Conservation (phyloP, 805 yeast genomes). For the Pichia sporocuriosa region DNA sequence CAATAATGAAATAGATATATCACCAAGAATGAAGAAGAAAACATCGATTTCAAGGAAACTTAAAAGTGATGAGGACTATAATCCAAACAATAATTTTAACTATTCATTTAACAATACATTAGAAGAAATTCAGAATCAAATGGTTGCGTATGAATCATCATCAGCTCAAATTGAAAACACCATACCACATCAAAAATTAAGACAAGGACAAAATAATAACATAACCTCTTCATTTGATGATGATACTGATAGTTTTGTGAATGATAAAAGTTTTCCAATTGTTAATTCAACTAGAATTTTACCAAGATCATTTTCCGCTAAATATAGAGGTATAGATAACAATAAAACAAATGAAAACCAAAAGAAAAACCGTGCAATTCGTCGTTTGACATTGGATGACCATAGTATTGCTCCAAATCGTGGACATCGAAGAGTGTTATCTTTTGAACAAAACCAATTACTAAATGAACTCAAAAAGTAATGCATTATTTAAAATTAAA, state of each 20-base stretch:
- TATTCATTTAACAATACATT: slow-evolving; percentile 28
- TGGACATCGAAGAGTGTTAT: slow-evolving; percentile 31
- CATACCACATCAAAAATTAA: background rate
- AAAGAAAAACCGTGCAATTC: too few relatives aligned
- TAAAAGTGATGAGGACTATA: slow-evolving; percentile 25
- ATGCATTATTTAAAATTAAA: background rate
- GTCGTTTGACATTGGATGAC: background rate
- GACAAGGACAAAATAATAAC: background rate
- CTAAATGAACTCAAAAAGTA: slow-evolving; percentile 36
- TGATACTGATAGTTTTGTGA: too few relatives aligned
- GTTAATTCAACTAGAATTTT: background rate
- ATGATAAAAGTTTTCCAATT: background rate
- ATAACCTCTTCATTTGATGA: background rate
- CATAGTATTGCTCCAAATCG: background rate
- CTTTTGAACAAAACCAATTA: slow-evolving; percentile 48
- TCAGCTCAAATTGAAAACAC: background rate
- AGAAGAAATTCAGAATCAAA: slow-evolving; percentile 29
- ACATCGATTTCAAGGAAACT: background rate
- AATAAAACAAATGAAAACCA: too few relatives aligned
- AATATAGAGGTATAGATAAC: background rate
- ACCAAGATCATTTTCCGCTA: background rate
- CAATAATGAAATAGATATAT: background rate
- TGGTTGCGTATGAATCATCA: slow-evolving; percentile 13
- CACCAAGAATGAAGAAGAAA: background rate
- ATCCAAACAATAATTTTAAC: slow-evolving; percentile 27